Evolutionary conservation across 129 eudicot genomes (phyloP), one percentile per base, ranked within the genome.

Genomic region (Ambrosia trifida): DNA sequence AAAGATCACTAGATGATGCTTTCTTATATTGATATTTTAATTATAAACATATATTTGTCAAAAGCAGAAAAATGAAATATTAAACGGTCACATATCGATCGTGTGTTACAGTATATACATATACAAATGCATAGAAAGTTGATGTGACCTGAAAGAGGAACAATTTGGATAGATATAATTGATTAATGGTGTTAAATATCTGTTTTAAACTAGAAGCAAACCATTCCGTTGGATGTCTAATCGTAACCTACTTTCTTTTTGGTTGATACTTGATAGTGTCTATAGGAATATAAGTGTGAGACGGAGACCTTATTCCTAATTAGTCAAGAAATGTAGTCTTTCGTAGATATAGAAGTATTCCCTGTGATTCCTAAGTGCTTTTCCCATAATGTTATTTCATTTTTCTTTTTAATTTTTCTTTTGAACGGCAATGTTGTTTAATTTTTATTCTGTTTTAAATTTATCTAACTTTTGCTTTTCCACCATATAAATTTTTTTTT

Each of bases 231-330:
- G 44, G 64, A 63, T 74, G 72, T 64, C 78, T 33, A 50, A 74
- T 74, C 78, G 46, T 7, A 69, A 61, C 77, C 77, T 61, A 72
- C 49, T 72, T 32, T 45, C 70, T 62, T 62, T 73, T 64, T 35
- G 24, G 11, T 62, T 45, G 20, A 19, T 73, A 33, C 5, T 62
- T 45, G 20, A 19, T 73, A 33, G 70, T 33, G 32, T 72, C 59
- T 61, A 46, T 61, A 46, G 13, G 77, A 73, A 73, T 73, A 13
- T 51, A 19, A 74, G 14, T 65, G 56, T 64, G 78, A 14, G 78
- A 47, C 31, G 8, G 35, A 46, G 63, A 47, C 63, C 20, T 6
- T 46, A 31, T 44, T 17, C 44, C n/a, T n/a, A n/a, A n/a, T 32
- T 36, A 50, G 78, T 73, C 78, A 38, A 51, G 18, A 49, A 36